Base-by-base conservation (phyloP, 352 stramenopile genomes). In the Pythium oligandrum region DNA sequence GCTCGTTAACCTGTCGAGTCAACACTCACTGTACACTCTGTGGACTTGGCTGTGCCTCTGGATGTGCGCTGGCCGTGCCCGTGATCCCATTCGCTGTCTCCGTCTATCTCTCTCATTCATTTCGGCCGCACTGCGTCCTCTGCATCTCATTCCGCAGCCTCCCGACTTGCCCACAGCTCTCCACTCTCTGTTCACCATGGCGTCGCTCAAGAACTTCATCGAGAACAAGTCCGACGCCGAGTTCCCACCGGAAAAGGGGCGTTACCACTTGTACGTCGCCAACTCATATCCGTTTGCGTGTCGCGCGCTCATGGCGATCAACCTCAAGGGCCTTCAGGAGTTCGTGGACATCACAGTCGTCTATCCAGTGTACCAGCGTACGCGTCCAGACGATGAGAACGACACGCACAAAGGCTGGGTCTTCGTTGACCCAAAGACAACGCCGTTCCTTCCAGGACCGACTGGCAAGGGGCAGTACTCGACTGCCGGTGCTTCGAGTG, bases 261-360 rank as follows among this genome's bases (percentile, higher is more conserved):
- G 76, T 31, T 87, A 99, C 67, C 93, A 98, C 69, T 67, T 98
- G 30, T 98, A 97, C 71, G 73, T 98, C 3, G 78, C 86, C 7
- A 83, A 90, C 51, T 89, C 91, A 33, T 99, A 93, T 68, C 95
- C 96, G 30, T 86, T 75, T 32, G 73, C 72, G 1, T 73, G 68
- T 39, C 69, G 72, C 12, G 77, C 72, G 8, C 57, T 96, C 1
- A 69, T 88, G 2, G 77, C 93, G 6, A 73, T 83, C 49, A 71
- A 87, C 7, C 64, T 98, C 32, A 97, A 98, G 61, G 91, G 90
- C 0, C 72, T 99, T 5, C 63, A 98, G 51, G 77, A 98, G 63
- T 62, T 85, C 36, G 87, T 99, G 59, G 73, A 65, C 0, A 48
- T 97, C 6, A 93, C 88, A 4, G 74, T 97, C 48, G 86, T 93